These are phyloP conservation scores for Melampsora larici-populina DNA, from an alignment of 1,284 basidiomycete genomes.

Conservation along the genomic window DNA sequence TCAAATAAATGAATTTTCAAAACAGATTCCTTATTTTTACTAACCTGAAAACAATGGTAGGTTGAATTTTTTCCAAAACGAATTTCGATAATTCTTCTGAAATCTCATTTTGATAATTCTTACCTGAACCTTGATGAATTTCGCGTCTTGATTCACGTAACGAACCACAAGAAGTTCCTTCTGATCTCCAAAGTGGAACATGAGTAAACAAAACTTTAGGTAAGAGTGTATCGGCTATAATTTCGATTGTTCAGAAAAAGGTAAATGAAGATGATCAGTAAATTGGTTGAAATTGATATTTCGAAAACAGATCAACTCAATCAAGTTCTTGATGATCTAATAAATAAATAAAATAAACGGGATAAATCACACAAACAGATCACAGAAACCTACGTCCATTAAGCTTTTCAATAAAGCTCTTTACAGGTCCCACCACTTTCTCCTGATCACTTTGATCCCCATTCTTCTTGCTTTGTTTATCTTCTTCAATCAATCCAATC, in stretches of 20 bases:
- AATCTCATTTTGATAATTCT: constrained; percentile 75
- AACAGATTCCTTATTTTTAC: constrained; percentile 45
- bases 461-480: constrained; percentile 64
- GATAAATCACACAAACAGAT: too few species aligned
- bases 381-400: constrained; percentile 42
- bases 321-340: too few species aligned
- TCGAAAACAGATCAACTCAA: too few species aligned
- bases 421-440: constrained; percentile 56
- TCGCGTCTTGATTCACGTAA: constrained; percentile 65
- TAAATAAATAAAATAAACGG: too few species aligned
- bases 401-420: constrained; percentile 47
- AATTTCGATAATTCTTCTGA: constrained; percentile 69
- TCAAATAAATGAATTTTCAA: constrained; percentile 25
- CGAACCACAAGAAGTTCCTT: constrained; percentile 68
- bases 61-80: constrained; percentile 65
- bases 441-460: constrained; percentile 61
- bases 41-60: constrained; percentile 69
- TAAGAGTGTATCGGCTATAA: constrained; percentile 28
- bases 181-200: constrained; percentile 73
- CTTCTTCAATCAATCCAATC: constrained; percentile 70
- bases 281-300: background rate
- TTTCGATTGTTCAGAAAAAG: constrained; percentile 33
- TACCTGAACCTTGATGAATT: constrained; percentile 69
- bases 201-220: constrained; percentile 72
- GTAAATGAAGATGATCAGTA: constrained; percentile 20